Evolutionary conservation across 192 early-diverging fungal species (phyloP), one percentile per base, ranked within the genome.

Genomic region (Coemansia sp.): DNA sequence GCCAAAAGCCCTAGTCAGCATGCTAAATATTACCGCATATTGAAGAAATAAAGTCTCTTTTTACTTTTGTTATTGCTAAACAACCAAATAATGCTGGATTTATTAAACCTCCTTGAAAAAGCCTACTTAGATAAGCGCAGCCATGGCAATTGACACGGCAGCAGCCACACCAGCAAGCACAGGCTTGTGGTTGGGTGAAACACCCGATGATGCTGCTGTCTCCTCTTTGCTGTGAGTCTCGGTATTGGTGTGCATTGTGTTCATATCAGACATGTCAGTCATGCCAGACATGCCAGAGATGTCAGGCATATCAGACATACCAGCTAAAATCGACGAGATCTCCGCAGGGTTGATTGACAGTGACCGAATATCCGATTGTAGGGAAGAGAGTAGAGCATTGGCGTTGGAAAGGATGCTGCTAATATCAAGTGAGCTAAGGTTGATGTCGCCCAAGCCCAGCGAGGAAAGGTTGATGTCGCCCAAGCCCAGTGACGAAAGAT

Each of bases 121-220:
- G 30, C 48, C 2, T 20, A 6, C 16, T 64, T 69, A 79, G 57
- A 79, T 67, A 24, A 79, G 72, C 1, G 77, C 71, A 38, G 58
- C 65, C 46, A 45, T 33, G 11, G 52, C 55, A 20, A 51, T 44
- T 33, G 70, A 21, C 34, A 64, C 77, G 21, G 60, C 65, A 23
- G 69, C 71, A 62, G 65, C 72, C 67, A 73, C 12, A 1, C 62
- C 45, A 52, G 62, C 63, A 15, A 64, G 60, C 20, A 55, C n/a
- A 21, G 77, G 64, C 68, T 61, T 71, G 48, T 60, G 34, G 59
- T 41, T 58, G 21, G 62, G 6, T 18, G 65, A 68, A 43, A 46
- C 67, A 33, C 63, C 66, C 6, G 65, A 60, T 23, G 55, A 5
- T 24, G 51, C 26, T 23, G 51, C 4, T 15, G 20, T 21, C 6